Percentiles rank a stretch among this genome's conserved stretches.
These are phyloP conservation scores for Protomyces macrosporus DNA, from an alignment of 1,139 yeast species.

Conservation along the genomic window DNA sequence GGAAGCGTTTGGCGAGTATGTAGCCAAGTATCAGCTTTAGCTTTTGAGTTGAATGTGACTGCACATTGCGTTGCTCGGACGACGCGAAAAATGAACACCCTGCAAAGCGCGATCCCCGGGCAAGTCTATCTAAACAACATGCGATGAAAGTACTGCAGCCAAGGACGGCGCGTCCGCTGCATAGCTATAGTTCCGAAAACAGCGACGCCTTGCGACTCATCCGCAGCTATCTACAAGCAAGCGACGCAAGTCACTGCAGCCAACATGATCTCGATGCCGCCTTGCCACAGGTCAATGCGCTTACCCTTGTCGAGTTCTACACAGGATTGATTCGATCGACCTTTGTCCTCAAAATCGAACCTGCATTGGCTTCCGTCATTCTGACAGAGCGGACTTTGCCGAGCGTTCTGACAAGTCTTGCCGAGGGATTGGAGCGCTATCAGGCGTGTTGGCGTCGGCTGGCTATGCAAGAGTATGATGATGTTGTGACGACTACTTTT, in stretches of 20 bases:
- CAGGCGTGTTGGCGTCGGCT: conserved; percentile 7
- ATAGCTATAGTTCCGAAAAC: background rate
- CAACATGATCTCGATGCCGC: conserved; percentile 5
- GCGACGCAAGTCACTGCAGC: background rate
- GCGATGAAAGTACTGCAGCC: background rate
- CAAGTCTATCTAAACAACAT: background rate
- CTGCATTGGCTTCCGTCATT: background rate
- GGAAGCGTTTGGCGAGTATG: conserved; percentile 32
- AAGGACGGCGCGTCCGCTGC: background rate
- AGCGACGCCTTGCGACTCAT: background rate
- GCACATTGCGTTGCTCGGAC: background rate
- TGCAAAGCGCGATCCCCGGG: no score
- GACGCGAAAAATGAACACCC: background rate
- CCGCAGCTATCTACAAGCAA: background rate
- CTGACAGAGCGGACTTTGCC: background rate
- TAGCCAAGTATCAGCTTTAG: conserved; percentile 12
- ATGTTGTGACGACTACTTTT: background rate
- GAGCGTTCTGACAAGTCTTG: background rate
- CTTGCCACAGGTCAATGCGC: background rate
- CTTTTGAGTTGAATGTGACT: background rate
- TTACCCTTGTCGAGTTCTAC: background rate
- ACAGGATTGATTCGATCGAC: conserved; percentile 12
- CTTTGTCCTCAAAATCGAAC: conserved; percentile 6
- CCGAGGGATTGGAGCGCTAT: conserved; percentile 6
- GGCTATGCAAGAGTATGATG: background rate